A percentile compares a stretch with the other conserved stretches of the same genome.
phyloP scores from a whole-genome alignment of 108 stramenopile species.

The Discostella stelligeroides region DNA sequence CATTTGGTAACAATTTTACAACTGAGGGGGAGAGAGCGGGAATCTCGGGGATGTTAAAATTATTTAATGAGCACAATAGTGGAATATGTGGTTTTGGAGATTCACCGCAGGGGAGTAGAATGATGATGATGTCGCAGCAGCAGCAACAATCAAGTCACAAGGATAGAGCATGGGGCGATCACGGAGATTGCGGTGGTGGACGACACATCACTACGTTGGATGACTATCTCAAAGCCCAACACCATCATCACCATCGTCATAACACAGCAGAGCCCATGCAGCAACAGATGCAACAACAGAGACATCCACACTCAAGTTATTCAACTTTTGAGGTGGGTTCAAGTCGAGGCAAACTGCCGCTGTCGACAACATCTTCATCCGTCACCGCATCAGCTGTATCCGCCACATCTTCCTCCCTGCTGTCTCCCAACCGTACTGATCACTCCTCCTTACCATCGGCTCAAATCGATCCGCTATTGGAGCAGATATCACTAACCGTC shows the following conservation, averaged over 20 bases:
- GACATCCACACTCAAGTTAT: neutral
- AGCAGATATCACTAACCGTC: slow-evolving; percentile 33
- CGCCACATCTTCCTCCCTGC: too few species aligned
- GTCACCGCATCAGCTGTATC: neutral
- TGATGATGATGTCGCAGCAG: neutral
- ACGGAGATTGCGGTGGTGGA: neutral
- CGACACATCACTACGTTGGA: neutral
- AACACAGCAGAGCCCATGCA: too few species aligned
- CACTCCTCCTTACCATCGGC: slow-evolving; percentile 42
- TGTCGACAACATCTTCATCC: neutral
- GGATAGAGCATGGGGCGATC: neutral
- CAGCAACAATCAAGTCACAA: neutral
- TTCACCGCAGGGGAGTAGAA: neutral
- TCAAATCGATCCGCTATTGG: slow-evolving; percentile 50
- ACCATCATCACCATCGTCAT: neutral
- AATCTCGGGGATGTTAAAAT: neutral
- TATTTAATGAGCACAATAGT: neutral
- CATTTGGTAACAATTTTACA: neutral
- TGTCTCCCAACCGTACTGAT: slow-evolving; percentile 18
- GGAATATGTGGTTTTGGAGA: neutral
- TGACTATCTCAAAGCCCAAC: neutral
- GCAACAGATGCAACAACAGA: neutral
- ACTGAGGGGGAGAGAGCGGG: neutral
- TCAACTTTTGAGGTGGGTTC: too few species aligned
- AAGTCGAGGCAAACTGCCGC: neutral